Base-by-base conservation (phyloP, 73 alveolate species). In the Uronychia setigera region DNA sequence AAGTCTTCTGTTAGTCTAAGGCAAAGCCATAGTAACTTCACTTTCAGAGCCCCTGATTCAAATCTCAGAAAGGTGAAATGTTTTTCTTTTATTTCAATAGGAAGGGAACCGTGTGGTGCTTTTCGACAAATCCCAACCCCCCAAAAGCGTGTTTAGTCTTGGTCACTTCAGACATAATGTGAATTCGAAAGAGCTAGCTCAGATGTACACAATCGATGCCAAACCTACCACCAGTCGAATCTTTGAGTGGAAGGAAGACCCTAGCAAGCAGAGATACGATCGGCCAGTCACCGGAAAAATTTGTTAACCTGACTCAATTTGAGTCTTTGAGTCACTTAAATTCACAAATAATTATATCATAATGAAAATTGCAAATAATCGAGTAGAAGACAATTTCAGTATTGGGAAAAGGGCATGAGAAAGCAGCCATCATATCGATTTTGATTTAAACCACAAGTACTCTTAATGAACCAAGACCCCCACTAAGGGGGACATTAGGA, bases 131-230 rank as follows among this genome's bases (percentile, higher is more conserved):
- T 82, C 60, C 29, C 85, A 78, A 32, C 92, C 92, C 25, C 76
- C 80, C 35, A 82, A 87, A 58, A 34, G 86, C 74, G 84, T 88
- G 14, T 92, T 84, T 33, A 80, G 92, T 82, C 1, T 78, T 75
- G 95, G 95, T 26, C 85, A 83, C 35, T 90, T 85, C 74, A 92
- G 97, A 78, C 97, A 92, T 46, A 92, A 92, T 58, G 97, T 92
- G 0, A 58, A 59, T 13, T 31, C 90, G 28, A 77, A 75, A 46
- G 92, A 92, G 30, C 35, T 67, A 28, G 93, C 94, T 0, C 85
- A 81, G 29, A 58, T 26, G 74, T 32, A 60, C 59, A 76, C 27
- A 13, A 29, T 26, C 26, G 76, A 67, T 29, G 91, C 86, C 33
- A n/a, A 81, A 14, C n/a, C 78, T 11, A 74, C 77, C 0, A 35